Evolutionary conservation across 179 eudicot species (phyloP), one percentile per base, ranked within the genome.

Genomic region (Corrigiola litoralis): DNA sequence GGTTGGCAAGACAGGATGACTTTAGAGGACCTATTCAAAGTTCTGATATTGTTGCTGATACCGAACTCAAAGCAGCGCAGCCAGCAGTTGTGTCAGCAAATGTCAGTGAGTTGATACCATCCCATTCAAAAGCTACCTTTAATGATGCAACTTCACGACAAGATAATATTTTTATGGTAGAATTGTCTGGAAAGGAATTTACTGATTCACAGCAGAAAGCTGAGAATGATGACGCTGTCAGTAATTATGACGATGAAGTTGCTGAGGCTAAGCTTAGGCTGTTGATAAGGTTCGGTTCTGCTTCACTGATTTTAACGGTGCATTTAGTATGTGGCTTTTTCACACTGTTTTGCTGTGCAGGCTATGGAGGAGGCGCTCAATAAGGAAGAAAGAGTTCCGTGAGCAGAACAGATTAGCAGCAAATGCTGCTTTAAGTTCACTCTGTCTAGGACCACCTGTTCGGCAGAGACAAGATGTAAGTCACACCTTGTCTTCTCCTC

Each of bases 381-480:
- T 58, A 36, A 86, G 75, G 73, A 86, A 71, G 78, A 91, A 72
- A 67, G 81, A 83, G 55, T 33, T 86, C 34, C 89, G 88, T 17
- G 88, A 88, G 70, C 81, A 77, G 58, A 86, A 88, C 60, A 84
- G 83, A 73, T 72, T 91, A 57, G 86, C 97, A 28, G 84, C 96
- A 71, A 70, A 67, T 72, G 85, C 87, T 79, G 99, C 99, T 46
- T 65, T 91, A 66, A 79, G 73, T 82, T 88, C 85, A 47, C 87
- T 91, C 17, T 83, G 90, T 31, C 50, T 95, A 69, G 99, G 99
- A 41, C 95, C 90, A 38, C 90, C 90, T 63, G 66, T 91, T 71
- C 71, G 82, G 70, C 87, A 77, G 50, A 56, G 48, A 62, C 66
- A 72, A 61, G 77, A 79, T 66, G 99, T 88, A 55, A 79, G 87